Conservation (phyloP, 2,329 filamentous ascomycete species). For the Periconia macrospinosa region DNA sequence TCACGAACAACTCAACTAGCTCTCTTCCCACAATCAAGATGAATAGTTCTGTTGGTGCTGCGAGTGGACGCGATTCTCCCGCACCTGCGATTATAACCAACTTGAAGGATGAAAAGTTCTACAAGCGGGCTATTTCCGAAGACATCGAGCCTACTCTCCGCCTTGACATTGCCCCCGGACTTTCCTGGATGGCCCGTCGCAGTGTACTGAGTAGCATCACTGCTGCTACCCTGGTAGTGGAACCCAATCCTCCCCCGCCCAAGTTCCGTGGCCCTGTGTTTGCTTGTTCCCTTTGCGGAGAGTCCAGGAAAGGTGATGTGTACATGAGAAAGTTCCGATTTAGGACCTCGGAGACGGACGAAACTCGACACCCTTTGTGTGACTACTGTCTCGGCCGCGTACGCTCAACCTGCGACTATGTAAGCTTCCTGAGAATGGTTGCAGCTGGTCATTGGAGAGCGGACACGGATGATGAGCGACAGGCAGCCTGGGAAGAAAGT, state of each 20-base stretch:
- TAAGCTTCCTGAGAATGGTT: constrained; percentile 87
- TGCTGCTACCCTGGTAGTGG: constrained; percentile 84
- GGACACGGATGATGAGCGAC: constrained; percentile 80
- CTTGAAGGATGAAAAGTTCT: constrained; percentile 90
- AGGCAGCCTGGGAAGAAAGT: constrained; percentile 91
- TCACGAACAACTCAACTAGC: constrained; percentile 55
- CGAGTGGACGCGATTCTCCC: constrained; percentile 38
- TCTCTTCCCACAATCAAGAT: constrained; percentile 57
- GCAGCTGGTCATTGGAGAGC: constrained; percentile 90
- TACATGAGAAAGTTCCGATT: constrained; percentile 85
- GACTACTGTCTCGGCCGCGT: constrained; percentile 82
- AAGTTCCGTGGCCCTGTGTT: constrained; percentile 60
- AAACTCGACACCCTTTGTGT: constrained; percentile 87
- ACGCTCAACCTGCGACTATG: constrained; percentile 86
- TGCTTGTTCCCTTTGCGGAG: constrained; percentile 87
- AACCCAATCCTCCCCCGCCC: constrained; percentile 63
- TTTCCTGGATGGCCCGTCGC: constrained; percentile 90
- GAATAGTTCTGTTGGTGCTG: constrained; percentile 27
- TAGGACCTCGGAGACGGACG: constrained; percentile 82
- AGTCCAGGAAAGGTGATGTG: constrained; percentile 69
- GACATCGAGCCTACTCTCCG: constrained; percentile 94
- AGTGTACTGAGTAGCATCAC: constrained; percentile 81
- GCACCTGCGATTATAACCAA: constrained; percentile 52
- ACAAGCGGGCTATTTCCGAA: constrained; percentile 83
- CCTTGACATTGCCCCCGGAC: constrained; percentile 82